phyloP scores from a whole-genome alignment of 2,329 filamentous ascomycete genomes.

The Paecilomyces sp. region DNA sequence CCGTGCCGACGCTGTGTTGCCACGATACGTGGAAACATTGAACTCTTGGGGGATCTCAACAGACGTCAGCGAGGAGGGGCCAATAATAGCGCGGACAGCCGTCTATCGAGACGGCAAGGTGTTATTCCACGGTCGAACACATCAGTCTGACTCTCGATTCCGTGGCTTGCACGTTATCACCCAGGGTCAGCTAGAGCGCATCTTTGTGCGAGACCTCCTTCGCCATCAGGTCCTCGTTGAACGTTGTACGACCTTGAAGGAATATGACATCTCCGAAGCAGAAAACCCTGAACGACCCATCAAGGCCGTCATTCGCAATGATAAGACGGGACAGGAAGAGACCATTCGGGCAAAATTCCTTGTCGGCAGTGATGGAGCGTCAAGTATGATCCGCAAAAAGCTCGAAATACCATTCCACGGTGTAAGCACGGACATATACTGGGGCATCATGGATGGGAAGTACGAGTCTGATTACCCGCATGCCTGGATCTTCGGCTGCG shows the following conservation, averaged over 20 bases:
- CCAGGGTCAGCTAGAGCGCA: constrained; percentile 29
- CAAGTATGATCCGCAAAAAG: not conserved
- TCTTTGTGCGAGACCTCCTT: constrained; percentile 29
- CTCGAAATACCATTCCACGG: not conserved
- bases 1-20: not conserved
- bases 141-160: not conserved
- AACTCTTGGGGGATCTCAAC: not conserved
- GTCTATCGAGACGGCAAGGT: not conserved
- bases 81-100: not conserved
- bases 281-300: not conserved
- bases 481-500: not conserved
- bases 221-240: constrained; percentile 23
- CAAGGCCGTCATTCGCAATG: not conserved
- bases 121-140: not conserved
- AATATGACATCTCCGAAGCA: not conserved
- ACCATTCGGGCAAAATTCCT: not conserved
- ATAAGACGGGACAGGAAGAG: not conserved
- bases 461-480: not conserved
- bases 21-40: not conserved
- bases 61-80: not conserved
- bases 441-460: not conserved
- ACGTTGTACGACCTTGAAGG: not conserved
- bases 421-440: not conserved
- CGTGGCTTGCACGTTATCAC: constrained; percentile 28
- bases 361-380: not conserved